Evolutionary conservation across 164 flowering plant genomes (phyloP).

Genomic region (Hamamelis virginiana): DNA sequence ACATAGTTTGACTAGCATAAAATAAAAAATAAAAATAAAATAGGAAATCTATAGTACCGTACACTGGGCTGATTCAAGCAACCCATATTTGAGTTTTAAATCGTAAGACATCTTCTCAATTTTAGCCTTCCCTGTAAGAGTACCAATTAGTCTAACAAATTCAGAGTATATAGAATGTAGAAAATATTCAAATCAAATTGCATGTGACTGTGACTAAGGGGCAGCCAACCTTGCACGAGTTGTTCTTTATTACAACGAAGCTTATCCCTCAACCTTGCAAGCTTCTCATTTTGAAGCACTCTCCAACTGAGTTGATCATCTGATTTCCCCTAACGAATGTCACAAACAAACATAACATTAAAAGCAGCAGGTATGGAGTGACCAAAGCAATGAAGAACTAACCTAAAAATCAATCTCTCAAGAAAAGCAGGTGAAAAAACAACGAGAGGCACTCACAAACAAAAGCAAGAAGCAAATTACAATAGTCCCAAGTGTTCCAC

Average conservation of each 20-base stretch:
- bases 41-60: conserved; percentile 36
- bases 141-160: conserved; percentile 3
- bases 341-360: conserved; percentile 2
- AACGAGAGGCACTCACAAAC: too few species aligned
- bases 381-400: not conserved
- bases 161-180: not conserved
- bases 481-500: too few species aligned
- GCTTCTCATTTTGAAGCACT: conserved; percentile 73
- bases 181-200: not conserved
- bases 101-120: conserved; percentile 62
- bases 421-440: too few species aligned
- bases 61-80: conserved; percentile 69
- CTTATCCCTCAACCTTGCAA: conserved; percentile 67
- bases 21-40: not conserved
- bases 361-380: not conserved
- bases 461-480: too few species aligned
- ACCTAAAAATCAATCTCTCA: too few species aligned
- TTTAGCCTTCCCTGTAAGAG: conserved; percentile 67
- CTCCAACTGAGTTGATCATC: conserved; percentile 86
- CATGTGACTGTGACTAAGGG: conserved; percentile 10
- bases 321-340: conserved; percentile 62
- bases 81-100: conserved; percentile 57
- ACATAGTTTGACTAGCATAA: not conserved
- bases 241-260: conserved; percentile 54
- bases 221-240: conserved; percentile 61